A percentile compares a stretch with the other conserved stretches of the same genome.
Conservation (phyloP, 257 asterid species). For the Solanum tarapatanum region DNA sequence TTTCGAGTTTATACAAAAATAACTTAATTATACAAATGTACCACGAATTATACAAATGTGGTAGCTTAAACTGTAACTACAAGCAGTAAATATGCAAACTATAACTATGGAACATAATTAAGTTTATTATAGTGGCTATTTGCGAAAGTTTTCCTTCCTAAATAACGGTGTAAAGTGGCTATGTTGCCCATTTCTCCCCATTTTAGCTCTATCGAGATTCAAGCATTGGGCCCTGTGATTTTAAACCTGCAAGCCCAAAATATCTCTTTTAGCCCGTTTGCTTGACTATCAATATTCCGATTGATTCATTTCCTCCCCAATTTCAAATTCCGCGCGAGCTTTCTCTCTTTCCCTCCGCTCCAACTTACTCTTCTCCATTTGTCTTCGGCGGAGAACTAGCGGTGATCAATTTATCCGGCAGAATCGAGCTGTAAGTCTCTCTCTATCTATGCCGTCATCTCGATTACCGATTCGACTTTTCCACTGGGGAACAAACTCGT, state of each 20-base stretch:
- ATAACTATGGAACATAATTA: too few species aligned
- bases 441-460: background rate
- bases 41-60: too few species aligned
- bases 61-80: too few species aligned
- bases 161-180: background rate
- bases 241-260: background rate
- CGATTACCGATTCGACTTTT: background rate
- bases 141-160: background rate
- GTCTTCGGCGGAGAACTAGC: background rate
- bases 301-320: background rate
- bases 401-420: background rate
- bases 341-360: background rate
- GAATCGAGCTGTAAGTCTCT: background rate
- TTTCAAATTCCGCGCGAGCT: background rate
- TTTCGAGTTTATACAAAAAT: too few species aligned
- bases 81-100: too few species aligned
- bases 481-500: background rate
- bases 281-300: background rate
- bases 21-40: too few species aligned
- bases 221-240: background rate
- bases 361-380: background rate
- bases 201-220: background rate
- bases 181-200: background rate
- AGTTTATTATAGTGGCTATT: too few species aligned
- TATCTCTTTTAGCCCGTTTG: background rate